phyloP scores from a whole-genome alignment of 2,329 filamentous ascomycete species.

The Cytospora leucostoma region DNA sequence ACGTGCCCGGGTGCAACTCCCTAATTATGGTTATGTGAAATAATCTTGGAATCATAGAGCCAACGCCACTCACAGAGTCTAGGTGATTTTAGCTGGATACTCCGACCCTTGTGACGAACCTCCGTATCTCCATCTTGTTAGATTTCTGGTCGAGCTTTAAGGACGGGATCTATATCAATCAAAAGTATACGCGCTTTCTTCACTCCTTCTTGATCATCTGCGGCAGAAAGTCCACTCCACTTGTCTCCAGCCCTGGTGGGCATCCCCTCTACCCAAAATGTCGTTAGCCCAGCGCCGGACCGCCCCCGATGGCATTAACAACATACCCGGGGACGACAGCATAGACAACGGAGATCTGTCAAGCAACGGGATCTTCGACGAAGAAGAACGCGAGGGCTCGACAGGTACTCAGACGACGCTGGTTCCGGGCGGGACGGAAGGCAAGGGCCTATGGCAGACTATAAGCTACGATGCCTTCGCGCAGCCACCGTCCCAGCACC shows the following conservation, averaged over 20 bases:
- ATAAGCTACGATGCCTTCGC: conserved; percentile 26
- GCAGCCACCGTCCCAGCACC: conserved; percentile 12
- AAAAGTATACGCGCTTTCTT: neutral
- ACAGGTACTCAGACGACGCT: neutral
- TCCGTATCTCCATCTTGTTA: neutral
- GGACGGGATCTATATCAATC: neutral
- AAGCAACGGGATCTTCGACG: neutral
- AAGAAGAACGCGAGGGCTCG: neutral
- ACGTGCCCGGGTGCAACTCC: no score
- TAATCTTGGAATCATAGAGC: no score
- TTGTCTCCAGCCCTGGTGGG: no score
- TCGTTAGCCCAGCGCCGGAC: conserved; percentile 27
- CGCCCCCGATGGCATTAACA: conserved; percentile 18
- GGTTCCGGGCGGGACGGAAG: conserved; percentile 11
- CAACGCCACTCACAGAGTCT: no score
- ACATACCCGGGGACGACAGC: neutral
- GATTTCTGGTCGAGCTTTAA: neutral
- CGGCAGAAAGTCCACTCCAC: neutral
- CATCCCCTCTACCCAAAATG: conserved; percentile 7
- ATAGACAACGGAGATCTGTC: neutral
- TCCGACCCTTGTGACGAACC: neutral
- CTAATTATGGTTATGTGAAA: no score
- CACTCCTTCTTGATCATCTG: neutral
- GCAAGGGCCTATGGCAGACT: conserved; percentile 22
- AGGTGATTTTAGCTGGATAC: no score